A percentile compares a stretch with the other conserved stretches of the same genome.
phyloP scores from a whole-genome alignment of 352 stramenopile species.

The Phytopythium cucurbitacearum region DNA sequence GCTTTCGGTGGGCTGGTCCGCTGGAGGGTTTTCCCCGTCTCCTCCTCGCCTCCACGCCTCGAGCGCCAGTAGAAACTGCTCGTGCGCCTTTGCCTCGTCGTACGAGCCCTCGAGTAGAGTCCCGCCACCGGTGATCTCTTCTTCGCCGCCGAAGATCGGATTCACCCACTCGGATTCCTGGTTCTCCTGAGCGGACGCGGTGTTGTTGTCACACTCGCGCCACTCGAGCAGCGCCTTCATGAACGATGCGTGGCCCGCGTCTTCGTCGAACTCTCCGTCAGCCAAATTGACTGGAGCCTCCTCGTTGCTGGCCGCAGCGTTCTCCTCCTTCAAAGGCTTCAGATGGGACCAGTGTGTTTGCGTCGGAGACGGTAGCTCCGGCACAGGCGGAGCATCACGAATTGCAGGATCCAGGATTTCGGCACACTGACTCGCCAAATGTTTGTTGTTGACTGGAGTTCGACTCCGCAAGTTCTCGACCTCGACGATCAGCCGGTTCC shows the following conservation, averaged over 20 bases:
- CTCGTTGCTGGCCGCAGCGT: conserved; percentile 6
- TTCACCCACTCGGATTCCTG: conserved; percentile 61
- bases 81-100: conserved; percentile 65
- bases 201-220: conserved; percentile 37
- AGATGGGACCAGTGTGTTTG: conserved; percentile 72
- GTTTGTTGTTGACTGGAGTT: not conserved
- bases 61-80: conserved; percentile 55
- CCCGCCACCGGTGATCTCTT: conserved; percentile 20
- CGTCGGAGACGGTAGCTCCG: conserved; percentile 21
- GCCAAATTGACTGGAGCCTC: conserved; percentile 67
- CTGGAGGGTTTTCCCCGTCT: not conserved
- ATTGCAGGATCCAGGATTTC: conserved; percentile 69
- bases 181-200: conserved; percentile 11
- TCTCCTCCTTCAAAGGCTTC: conserved; percentile 41
- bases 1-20: not conserved
- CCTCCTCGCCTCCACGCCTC: conserved; percentile 47
- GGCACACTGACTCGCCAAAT: not conserved
- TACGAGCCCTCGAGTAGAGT: conserved; percentile 54
- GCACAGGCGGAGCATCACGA: conserved; percentile 20
- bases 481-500: conserved; percentile 53
- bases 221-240: conserved; percentile 79
- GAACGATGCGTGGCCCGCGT: conserved; percentile 68
- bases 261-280: conserved; percentile 72
- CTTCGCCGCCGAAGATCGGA: conserved; percentile 27
- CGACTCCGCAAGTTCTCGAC: conserved; percentile 41